Evolutionary conservation across 495 filamentous ascomycete species (phyloP).

Genomic region (Saxophila tyrrhenica): DNA sequence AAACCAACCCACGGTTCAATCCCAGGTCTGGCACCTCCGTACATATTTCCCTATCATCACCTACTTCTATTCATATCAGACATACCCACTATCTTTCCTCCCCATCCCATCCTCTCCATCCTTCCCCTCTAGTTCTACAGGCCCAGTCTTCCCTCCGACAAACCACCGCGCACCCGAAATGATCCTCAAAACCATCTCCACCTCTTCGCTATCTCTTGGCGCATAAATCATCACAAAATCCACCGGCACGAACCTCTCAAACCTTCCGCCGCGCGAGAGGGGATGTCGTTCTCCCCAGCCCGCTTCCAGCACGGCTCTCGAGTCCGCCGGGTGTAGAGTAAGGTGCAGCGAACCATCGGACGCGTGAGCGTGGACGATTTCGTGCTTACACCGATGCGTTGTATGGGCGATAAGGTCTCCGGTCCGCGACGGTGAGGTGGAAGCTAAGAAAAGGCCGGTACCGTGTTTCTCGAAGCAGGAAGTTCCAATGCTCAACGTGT

Average conservation of each 20-base stretch:
- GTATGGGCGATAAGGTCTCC: conserved; percentile 15
- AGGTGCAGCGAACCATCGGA: conserved; percentile 67
- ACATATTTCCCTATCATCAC: too few species aligned
- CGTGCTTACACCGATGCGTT: conserved; percentile 58
- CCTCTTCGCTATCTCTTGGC: conserved; percentile 55
- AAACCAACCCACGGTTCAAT: too few species aligned
- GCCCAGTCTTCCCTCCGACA: conserved; percentile 5
- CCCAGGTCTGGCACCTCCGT: too few species aligned
- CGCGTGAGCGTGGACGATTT: conserved; percentile 71
- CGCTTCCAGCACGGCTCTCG: conserved; percentile 59
- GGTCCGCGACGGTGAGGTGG: conserved; percentile 29
- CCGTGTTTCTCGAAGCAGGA: conserved; percentile 75
- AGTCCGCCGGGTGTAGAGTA: conserved; percentile 67
- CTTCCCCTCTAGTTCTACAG: conserved; percentile 5
- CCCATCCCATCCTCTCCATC: conserved; percentile 2
- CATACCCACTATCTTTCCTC: too few species aligned
- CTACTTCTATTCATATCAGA: too few species aligned
- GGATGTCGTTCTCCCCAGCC: conserved; percentile 90
- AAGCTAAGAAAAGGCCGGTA: conserved; percentile 49
- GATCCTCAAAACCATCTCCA: conserved; percentile 57
- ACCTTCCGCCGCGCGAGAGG: conserved; percentile 50
- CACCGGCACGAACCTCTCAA: conserved; percentile 45
- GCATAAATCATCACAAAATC: conserved; percentile 80
- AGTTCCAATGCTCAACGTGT: conserved; percentile 46
- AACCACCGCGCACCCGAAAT: conserved; percentile 42